Base-by-base conservation (phyloP, 352 stramenopile genomes). In the Globisporangium splendens region DNA sequence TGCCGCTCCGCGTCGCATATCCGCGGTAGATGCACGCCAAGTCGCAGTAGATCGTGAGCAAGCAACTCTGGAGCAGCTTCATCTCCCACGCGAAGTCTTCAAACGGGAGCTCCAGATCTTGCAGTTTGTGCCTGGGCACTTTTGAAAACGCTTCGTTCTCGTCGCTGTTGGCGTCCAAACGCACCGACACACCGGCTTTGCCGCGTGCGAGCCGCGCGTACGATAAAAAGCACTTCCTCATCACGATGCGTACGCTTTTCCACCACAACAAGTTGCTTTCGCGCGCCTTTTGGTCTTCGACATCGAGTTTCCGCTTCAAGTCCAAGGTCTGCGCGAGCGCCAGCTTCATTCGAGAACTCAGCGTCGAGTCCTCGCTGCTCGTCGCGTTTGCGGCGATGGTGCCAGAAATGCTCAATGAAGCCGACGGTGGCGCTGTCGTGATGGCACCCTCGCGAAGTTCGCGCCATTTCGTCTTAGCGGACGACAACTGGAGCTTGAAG, bases 201-300 rank as follows among this genome's bases (percentile, higher is more conserved):
- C 83, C 83, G 10, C 79, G 69, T 0, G 79, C 77, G 24, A 92
- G 56, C 1, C 77, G 66, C 24, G 77, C 78, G 50, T 88, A 89
- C 50, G 83, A 91, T 10, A 88, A 11, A 42, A 92, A 92, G 51
- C 78, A 91, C 58, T 92, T 92, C 21, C 80, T 69, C 62, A 91
- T 72, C n/a, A 91, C 72, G 50, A 92, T 83, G 20, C 83, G 80
- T 12, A 70, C 39, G 61, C 76, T 83, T 50, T 89, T 89, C 66
- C 74, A 76, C 83, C 83, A 92, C 12, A 89, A 53, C 39, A 72
- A 24, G 54, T 92, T 80, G 3, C 79, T 79, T 28, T 92, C 83
- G 18, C 77, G 77, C 10, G 80, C 71, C 31, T 83, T 80, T 17
- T 63, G 41, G 50, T 89, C 75, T 35, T 91, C 83, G 8, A 47